Evolutionary conservation across 108 stramenopile species (phyloP).

Genomic region (Fragilaria crotonensis): DNA sequence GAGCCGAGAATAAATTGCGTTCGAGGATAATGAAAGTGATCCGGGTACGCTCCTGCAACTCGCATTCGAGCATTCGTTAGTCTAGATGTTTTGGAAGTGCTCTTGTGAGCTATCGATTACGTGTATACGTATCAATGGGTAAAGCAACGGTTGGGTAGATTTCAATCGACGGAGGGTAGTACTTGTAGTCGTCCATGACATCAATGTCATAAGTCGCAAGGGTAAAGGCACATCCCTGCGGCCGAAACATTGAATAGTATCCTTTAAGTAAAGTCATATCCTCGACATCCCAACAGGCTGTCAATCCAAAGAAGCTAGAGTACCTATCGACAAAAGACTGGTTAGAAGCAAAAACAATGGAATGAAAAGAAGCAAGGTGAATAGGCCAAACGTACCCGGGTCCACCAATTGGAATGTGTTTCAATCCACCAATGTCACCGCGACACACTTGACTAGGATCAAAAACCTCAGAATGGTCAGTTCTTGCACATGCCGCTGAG

Average conservation of each 20-base stretch:
- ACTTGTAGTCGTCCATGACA: conserved; percentile 32
- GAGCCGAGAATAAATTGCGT: too few relatives aligned
- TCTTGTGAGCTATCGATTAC: too few relatives aligned
- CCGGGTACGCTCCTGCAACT: too few relatives aligned
- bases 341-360: too few relatives aligned
- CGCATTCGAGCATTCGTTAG: too few relatives aligned
- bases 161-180: conserved; percentile 31
- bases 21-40: too few relatives aligned
- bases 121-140: conserved; percentile 13
- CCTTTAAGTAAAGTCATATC: conserved; percentile 13
- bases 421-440: conserved; percentile 14
- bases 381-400: conserved; percentile 17
- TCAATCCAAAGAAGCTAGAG: conserved; percentile 20
- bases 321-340: too few relatives aligned
- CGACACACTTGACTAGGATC: conserved; percentile 32
- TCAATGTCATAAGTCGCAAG: conserved; percentile 34
- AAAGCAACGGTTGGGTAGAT: conserved; percentile 30
- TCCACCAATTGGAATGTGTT: conserved; percentile 28
- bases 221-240: conserved; percentile 32
- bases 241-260: conserved; percentile 25
- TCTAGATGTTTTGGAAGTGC: too few relatives aligned
- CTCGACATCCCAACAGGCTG: conserved; percentile 29
- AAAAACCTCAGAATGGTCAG: conserved; percentile 20
- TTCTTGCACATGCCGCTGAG: conserved; percentile 28
- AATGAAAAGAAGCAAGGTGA: too few relatives aligned